A percentile compares a stretch with the other conserved stretches of the same genome.
Evolutionary conservation across 371 early-diverging fungal species (phyloP).

Genomic region (Dichotomocladium elegans): DNA sequence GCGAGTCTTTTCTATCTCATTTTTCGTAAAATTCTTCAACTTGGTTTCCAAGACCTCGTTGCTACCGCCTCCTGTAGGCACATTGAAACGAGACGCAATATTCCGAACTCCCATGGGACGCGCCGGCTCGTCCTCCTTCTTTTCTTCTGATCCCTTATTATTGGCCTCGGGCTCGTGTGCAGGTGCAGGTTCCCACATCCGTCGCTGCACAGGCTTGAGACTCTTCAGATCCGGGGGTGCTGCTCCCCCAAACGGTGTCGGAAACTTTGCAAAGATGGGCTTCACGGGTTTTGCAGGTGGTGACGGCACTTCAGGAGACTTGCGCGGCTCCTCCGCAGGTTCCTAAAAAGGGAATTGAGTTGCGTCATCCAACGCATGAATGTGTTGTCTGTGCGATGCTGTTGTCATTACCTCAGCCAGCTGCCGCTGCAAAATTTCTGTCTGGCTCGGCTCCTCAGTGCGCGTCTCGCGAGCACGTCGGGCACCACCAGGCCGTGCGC

Average conservation of each 20-base stretch:
- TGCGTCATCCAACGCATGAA: no score
- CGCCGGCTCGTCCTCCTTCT: conserved; percentile 22
- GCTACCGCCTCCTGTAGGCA: conserved; percentile 35
- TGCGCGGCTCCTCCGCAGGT: conserved; percentile 12
- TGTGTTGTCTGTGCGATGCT: no score
- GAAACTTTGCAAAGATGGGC: conserved; percentile 64
- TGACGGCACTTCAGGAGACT: conserved; percentile 16
- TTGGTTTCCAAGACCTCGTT: conserved; percentile 57
- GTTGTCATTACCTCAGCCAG: conserved; percentile 25
- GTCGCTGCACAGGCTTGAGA: conserved; percentile 39
- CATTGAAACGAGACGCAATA: conserved; percentile 51
- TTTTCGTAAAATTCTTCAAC: conserved; percentile 54
- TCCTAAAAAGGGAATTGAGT: neutral
- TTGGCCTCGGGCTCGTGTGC: conserved; percentile 17
- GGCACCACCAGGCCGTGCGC: conserved; percentile 19
- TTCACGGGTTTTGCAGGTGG: conserved; percentile 58
- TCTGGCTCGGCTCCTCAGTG: conserved; percentile 39
- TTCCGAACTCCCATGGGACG: conserved; percentile 54
- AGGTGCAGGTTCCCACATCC: conserved; percentile 38
- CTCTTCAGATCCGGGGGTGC: conserved; percentile 34
- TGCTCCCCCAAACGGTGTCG: conserved; percentile 56
- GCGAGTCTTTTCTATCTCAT: conserved; percentile 52
- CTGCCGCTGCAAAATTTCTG: conserved; percentile 36
- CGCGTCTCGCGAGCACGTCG: conserved; percentile 26
- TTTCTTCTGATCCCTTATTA: conserved; percentile 12